phyloP scores from a whole-genome alignment of 2,329 filamentous ascomycete genomes.

The Talaromyces funiculosus region DNA sequence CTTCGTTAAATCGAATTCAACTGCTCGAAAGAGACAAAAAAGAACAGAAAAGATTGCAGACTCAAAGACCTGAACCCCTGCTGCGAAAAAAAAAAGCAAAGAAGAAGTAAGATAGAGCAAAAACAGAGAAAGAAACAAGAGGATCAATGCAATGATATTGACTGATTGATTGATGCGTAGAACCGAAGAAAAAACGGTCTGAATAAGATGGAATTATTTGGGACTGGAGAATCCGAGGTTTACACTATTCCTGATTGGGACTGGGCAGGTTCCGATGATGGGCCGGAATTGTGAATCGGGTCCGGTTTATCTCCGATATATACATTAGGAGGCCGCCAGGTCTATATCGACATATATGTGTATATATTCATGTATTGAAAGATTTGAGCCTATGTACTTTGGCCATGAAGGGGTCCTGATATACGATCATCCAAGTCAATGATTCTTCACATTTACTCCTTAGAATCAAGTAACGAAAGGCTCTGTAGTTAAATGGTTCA shows the following conservation, averaged over 20 bases:
- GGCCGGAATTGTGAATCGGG: constrained; percentile 3
- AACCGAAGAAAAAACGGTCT: constrained; percentile 1
- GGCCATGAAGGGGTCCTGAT: no score
- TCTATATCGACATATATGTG: no score
- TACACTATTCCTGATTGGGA: neutral
- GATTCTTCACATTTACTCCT: no score
- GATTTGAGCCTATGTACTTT: no score
- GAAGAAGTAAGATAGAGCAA: neutral
- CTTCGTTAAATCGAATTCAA: neutral
- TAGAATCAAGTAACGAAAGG: no score
- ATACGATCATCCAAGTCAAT: no score
- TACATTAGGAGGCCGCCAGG: no score
- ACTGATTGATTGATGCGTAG: neutral
- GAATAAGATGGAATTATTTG: neutral
- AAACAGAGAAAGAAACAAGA: neutral
- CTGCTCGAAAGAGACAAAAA: neutral
- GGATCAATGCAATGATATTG: neutral
- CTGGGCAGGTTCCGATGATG: constrained; percentile 3
- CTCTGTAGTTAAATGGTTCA: no score
- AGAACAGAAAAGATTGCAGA: neutral
- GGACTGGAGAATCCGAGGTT: neutral
- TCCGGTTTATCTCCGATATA: neutral
- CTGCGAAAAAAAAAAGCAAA: neutral
- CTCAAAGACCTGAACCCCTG: neutral
- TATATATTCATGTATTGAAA: no score